These are phyloP conservation scores for Quercus aquifolioides DNA, from an alignment of 306 rosid species.

Conservation along the genomic window DNA sequence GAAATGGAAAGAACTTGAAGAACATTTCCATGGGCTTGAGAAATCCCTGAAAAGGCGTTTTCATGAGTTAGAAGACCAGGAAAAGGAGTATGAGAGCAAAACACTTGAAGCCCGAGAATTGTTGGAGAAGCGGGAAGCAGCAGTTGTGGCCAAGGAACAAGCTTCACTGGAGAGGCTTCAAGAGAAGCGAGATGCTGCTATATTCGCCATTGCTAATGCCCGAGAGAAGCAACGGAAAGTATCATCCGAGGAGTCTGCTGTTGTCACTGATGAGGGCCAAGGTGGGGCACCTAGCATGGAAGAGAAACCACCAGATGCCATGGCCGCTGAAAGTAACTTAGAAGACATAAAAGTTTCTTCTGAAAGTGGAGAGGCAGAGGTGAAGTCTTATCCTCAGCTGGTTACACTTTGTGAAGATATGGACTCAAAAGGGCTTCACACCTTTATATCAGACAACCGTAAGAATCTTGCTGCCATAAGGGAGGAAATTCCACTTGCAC, in stretches of 20 bases:
- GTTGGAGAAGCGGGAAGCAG: conserved; percentile 73
- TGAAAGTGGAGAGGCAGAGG: conserved; percentile 40
- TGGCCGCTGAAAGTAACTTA: conserved; percentile 40
- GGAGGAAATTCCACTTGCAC: conserved; percentile 87
- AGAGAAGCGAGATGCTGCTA: conserved; percentile 84
- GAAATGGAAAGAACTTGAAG: conserved; percentile 99
- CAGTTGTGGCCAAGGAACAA: conserved; percentile 74
- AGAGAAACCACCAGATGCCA: conserved; percentile 57
- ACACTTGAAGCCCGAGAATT: conserved; percentile 60
- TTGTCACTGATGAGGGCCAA: conserved; percentile 39
- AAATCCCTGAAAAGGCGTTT: conserved; percentile 98
- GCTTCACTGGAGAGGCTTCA: conserved; percentile 72
- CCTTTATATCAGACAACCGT: conserved; percentile 90
- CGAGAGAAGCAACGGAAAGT: conserved; percentile 79
- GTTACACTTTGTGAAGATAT: conserved; percentile 73
- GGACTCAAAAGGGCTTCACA: conserved; percentile 88
- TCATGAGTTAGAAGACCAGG: conserved; percentile 93
- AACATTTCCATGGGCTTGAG: conserved; percentile 93
- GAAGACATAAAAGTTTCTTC: conserved; percentile 48
- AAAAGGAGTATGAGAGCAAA: conserved; percentile 75
- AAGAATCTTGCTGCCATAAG: conserved; percentile 88
- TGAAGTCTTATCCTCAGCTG: conserved; percentile 68
- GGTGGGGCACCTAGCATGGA: conserved; percentile 35
- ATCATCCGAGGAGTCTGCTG: conserved; percentile 41
- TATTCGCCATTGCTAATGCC: conserved; percentile 60